Base-by-base conservation (phyloP, 306 rosid species). In the Malus sieversii region DNA sequence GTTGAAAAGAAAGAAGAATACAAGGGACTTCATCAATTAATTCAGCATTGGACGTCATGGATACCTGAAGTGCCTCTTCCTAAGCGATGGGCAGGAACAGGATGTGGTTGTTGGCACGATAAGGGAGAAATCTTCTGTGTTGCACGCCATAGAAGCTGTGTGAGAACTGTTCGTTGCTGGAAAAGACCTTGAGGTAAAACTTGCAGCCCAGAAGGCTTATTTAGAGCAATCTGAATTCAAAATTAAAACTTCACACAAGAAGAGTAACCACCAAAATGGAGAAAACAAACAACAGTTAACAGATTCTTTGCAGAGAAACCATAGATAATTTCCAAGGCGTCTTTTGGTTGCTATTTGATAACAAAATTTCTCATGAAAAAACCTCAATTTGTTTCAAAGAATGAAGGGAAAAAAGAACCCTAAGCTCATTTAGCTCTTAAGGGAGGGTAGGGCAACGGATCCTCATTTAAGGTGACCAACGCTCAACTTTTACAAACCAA, bases 11-110 rank as follows among this genome's bases (percentile, higher is more conserved):
- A 22, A 6, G 38, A 55, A 0, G 58, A 14, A 19, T 42, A 30
- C 8, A 29, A 52, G 46, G 63, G 63, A 35, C 62, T 65, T 32
- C 23, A 44, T 58, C 22, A 71, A 55, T 51, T 33, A 46, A 52
- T 44, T 68, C 16, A 53, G 46, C 73, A 61, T 66, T 29, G 65
- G 68, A 75, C 75, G 62, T 74, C 70, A 78, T 68, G 59, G 59
- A 79, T 78, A 95, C 98, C 98, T 90, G 98, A 95, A 70, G 98
- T 92, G 70, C 98, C 98, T 84, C 98, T 87, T 75, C 97, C 97
- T 40, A 95, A 84, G 67, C 97, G 98, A 86, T 95, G 98, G 72
- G 90, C 98, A 33, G 97, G 96, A 75, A 84, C 88, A 77, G 88
- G 88, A 58, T 90, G 94, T 51, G 77, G 46, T 66, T 75, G 82